These are phyloP conservation scores for Flaveria linearis DNA, from an alignment of 129 eudicot genomes.

Conservation along the genomic window DNA sequence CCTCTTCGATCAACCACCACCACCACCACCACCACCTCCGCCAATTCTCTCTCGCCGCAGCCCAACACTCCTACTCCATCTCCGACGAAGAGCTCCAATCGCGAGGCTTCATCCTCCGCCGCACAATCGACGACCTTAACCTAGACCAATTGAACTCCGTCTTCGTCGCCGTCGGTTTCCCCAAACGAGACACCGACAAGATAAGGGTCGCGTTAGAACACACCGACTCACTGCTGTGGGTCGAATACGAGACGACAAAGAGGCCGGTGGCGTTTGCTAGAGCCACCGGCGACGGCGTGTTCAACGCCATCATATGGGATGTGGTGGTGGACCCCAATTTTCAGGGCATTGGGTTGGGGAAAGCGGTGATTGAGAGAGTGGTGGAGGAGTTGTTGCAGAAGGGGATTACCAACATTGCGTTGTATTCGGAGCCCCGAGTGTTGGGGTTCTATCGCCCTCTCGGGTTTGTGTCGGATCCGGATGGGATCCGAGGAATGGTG, in stretches of 20 bases:
- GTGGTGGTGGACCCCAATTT: constrained; percentile 97
- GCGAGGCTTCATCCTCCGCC: constrained; percentile 73
- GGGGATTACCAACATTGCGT: constrained; percentile 82
- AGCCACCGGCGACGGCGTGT: constrained; percentile 97
- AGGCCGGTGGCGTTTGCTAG: constrained; percentile 92
- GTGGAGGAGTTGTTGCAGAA: constrained; percentile 56
- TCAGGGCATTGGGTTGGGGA: constrained; percentile 90
- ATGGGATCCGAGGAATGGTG: constrained; percentile 89
- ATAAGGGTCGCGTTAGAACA: constrained; percentile 72
- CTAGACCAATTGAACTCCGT: constrained; percentile 84
- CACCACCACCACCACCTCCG: constrained; percentile 30
- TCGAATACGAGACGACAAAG: constrained; percentile 75
- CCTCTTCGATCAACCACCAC: constrained; percentile 9
- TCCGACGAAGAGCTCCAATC: constrained; percentile 66
- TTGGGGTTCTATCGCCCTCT: constrained; percentile 76
- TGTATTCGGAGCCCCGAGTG: constrained; percentile 97
- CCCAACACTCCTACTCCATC: constrained; percentile 41
- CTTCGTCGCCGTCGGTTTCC: constrained; percentile 91
- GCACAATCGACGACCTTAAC: constrained; percentile 52
- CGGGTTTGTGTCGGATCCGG: constrained; percentile 86
- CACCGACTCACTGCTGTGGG: constrained; percentile 79
- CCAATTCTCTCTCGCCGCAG: constrained; percentile 29
- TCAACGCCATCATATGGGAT: constrained; percentile 94
- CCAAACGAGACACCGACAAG: constrained; percentile 78
- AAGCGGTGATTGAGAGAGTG: constrained; percentile 89